A percentile compares a stretch with the other conserved stretches of the same genome.
phyloP scores from a whole-genome alignment of 176 grass and related monocot genomes.

The Oryza brachyantha region DNA sequence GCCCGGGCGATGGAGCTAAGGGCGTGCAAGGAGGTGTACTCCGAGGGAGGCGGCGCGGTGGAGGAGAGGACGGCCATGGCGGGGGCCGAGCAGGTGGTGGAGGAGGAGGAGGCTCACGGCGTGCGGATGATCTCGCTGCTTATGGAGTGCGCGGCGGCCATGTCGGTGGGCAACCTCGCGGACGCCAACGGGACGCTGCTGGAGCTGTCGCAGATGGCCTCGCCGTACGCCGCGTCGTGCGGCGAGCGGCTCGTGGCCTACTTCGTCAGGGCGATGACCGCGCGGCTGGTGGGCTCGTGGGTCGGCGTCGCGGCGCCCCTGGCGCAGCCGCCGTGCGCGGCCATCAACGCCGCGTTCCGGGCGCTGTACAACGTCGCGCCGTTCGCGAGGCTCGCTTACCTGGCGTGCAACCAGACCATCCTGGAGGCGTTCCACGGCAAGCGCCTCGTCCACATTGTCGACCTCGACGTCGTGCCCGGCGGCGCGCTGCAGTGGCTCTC shows the following conservation, averaged over 20 bases:
- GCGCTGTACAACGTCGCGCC: conserved; percentile 50
- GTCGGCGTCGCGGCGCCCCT: conserved; percentile 39
- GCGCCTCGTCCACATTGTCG: conserved; percentile 43
- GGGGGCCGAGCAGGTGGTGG: conserved; percentile 15
- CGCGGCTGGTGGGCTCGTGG: conserved; percentile 51
- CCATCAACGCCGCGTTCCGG: conserved; percentile 49
- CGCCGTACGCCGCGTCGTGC: conserved; percentile 53
- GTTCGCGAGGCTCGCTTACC: conserved; percentile 37
- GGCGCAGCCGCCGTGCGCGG: conserved; percentile 2
- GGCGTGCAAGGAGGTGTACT: not conserved
- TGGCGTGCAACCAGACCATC: conserved; percentile 50
- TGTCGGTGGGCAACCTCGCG: conserved; percentile 50
- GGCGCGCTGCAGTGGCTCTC: conserved; percentile 63
- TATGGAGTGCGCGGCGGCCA: conserved; percentile 52
- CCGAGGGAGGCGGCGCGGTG: not conserved
- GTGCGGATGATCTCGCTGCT: conserved; percentile 54
- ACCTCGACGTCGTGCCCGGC: conserved; percentile 53
- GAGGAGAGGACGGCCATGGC: conserved; percentile 8
- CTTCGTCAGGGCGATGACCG: conserved; percentile 51
- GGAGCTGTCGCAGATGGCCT: conserved; percentile 53
- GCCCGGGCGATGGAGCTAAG: not conserved
- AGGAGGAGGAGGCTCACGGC: conserved; percentile 29
- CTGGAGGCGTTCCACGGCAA: conserved; percentile 39
- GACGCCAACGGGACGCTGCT: conserved; percentile 49
- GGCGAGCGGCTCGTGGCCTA: conserved; percentile 66